Evolutionary conservation across 352 stramenopile species (phyloP).

Genomic region (Pythium volutum): DNA sequence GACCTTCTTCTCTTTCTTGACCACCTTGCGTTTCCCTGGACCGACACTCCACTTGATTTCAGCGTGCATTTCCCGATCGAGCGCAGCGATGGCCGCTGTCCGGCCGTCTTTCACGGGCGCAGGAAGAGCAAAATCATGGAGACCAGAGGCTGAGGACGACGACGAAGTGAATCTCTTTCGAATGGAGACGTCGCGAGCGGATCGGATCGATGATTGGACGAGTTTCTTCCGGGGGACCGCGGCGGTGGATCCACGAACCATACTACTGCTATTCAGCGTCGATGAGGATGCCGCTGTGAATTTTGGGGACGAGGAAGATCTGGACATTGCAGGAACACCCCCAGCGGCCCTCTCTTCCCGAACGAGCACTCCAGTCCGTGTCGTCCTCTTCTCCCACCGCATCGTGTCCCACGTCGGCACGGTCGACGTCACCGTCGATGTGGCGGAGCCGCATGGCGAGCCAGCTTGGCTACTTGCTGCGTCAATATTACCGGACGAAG

Average conservation of each 20-base stretch:
- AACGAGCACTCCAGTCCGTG: slow-evolving; percentile 14
- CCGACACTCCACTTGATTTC: slow-evolving; percentile 29
- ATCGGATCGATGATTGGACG: slow-evolving; percentile 18
- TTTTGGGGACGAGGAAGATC: slow-evolving; percentile 16
- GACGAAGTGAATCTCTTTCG: slow-evolving; percentile 13
- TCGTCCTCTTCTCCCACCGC: slow-evolving; percentile 49
- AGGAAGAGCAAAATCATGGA: slow-evolving; percentile 18
- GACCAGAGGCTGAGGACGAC: not conserved
- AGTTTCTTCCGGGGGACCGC: slow-evolving; percentile 10
- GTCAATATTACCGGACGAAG: not conserved
- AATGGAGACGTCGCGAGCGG: slow-evolving; percentile 11
- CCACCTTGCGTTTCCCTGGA: slow-evolving; percentile 26
- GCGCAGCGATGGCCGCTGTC: not conserved
- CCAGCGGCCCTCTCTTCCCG: slow-evolving; percentile 6
- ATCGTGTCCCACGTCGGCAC: slow-evolving; percentile 26
- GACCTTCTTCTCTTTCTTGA: slow-evolving; percentile 32
- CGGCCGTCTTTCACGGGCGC: not conserved
- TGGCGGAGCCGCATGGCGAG: not conserved
- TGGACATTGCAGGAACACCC: not conserved
- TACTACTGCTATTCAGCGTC: not conserved
- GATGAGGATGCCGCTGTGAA: slow-evolving; percentile 3
- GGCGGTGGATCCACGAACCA: not conserved
- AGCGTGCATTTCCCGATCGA: slow-evolving; percentile 11
- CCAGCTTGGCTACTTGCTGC: not conserved
- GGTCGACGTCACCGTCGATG: slow-evolving; percentile 26